Conservation (phyloP, 169 alveolate genomes). For the Plasmodium ovale region DNA sequence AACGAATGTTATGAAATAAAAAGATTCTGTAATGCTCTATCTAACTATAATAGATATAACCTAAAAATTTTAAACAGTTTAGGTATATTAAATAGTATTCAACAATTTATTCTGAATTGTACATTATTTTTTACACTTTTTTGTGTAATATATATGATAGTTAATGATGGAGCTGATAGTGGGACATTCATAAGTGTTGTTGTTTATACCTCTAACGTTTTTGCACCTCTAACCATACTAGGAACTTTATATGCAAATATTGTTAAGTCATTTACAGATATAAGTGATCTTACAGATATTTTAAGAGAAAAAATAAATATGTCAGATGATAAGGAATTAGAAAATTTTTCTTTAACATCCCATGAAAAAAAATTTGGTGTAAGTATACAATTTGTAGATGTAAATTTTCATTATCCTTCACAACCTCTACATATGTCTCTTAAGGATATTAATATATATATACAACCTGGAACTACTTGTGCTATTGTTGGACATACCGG, state of each 20-base stretch:
- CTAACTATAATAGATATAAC: slow-evolving; percentile 78
- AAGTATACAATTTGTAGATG: slow-evolving; percentile 56
- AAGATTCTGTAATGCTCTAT: slow-evolving; percentile 77
- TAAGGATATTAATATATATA: slow-evolving; percentile 59
- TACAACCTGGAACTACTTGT: slow-evolving; percentile 77
- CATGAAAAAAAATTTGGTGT: slow-evolving; percentile 73
- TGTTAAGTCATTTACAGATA: slow-evolving; percentile 69
- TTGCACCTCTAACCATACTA: slow-evolving; percentile 81
- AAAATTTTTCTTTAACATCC: slow-evolving; percentile 43
- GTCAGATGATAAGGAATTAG: slow-evolving; percentile 23
- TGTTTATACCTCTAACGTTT: slow-evolving; percentile 78
- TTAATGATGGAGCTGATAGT: slow-evolving; percentile 62
- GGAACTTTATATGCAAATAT: slow-evolving; percentile 84
- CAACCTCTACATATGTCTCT: slow-evolving; percentile 17
- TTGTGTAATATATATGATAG: slow-evolving; percentile 43
- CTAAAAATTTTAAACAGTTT: slow-evolving; percentile 78
- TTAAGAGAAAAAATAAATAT: slow-evolving; percentile 55
- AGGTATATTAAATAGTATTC: slow-evolving; percentile 79
- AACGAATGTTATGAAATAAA: slow-evolving; percentile 83
- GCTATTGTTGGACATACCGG: slow-evolving; percentile 87
- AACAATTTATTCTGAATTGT: slow-evolving; percentile 74
- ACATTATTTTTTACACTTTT: slow-evolving; percentile 58
- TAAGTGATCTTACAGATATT: slow-evolving; percentile 43
- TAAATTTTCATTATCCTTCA: slow-evolving; percentile 37
- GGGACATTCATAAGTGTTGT: slow-evolving; percentile 68